phyloP scores from a whole-genome alignment of 2,329 filamentous ascomycete genomes.

The Cryphonectria parasitica region DNA sequence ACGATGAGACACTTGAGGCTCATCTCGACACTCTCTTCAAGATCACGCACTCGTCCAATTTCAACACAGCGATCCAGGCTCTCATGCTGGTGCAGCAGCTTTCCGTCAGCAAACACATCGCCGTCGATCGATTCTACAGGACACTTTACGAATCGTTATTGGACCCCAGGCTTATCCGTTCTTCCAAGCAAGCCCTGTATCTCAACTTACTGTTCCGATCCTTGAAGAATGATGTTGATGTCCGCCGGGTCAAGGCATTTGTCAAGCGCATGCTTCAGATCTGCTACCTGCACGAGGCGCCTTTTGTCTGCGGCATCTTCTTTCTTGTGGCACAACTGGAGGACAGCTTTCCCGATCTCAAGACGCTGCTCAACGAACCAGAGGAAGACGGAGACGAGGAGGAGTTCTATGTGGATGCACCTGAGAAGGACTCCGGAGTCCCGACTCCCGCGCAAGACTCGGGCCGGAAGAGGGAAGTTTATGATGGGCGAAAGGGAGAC shows the following conservation, averaged over 20 bases:
- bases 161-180: constrained; percentile 83
- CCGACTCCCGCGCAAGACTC: constrained; percentile 35
- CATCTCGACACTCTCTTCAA: constrained; percentile 94
- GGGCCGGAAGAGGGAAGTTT: constrained; percentile 45
- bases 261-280: constrained; percentile 91
- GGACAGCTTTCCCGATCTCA: constrained; percentile 77
- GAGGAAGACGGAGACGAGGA: constrained; percentile 78
- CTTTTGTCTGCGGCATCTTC: constrained; percentile 91
- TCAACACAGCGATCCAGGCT: constrained; percentile 97
- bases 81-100: constrained; percentile 94
- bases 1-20: constrained; percentile 78
- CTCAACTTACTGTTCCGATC: constrained; percentile 89
- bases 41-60: constrained; percentile 97
- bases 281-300: constrained; percentile 83
- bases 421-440: constrained; percentile 62
- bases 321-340: constrained; percentile 86
- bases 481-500: constrained; percentile 89
- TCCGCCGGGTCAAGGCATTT: constrained; percentile 92
- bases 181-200: constrained; percentile 94
- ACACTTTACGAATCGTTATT: constrained; percentile 94
- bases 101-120: constrained; percentile 76
- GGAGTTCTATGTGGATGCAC: constrained; percentile 53
- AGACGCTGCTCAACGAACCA: constrained; percentile 76
- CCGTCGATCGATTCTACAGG: constrained; percentile 89
- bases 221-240: constrained; percentile 86